These are phyloP conservation scores for Diplodia intermedia DNA, from an alignment of 2,329 filamentous ascomycete species.

Conservation along the genomic window DNA sequence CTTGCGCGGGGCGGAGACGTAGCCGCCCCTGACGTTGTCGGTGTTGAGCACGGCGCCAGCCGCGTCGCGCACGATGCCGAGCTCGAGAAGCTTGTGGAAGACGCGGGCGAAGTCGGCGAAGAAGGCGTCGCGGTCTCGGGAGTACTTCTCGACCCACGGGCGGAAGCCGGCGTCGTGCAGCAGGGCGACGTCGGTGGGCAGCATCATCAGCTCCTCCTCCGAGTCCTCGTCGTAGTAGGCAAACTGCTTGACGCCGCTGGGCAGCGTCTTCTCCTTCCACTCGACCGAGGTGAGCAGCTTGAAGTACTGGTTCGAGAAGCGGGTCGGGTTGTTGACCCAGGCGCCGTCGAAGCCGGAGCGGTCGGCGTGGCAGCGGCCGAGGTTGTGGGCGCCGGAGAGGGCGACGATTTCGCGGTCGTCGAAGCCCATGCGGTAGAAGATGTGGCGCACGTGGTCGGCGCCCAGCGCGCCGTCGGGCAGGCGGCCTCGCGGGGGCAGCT, in stretches of 20 bases:
- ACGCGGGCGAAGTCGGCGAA: constrained; percentile 66
- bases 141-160: constrained; percentile 65
- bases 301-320: constrained; percentile 66
- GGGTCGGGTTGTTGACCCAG: constrained; percentile 67
- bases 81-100: constrained; percentile 66
- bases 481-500: constrained; percentile 64
- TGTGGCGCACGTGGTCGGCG: constrained; percentile 61
- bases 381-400: constrained; percentile 62
- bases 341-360: constrained; percentile 64
- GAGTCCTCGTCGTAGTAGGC: constrained; percentile 65
- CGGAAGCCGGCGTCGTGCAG: constrained; percentile 61
- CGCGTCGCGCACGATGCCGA: constrained; percentile 64
- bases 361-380: constrained; percentile 63
- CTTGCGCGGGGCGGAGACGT: constrained; percentile 65
- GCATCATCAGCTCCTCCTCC: constrained; percentile 68
- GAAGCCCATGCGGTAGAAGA: constrained; percentile 68
- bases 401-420: constrained; percentile 67
- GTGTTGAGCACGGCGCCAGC: constrained; percentile 61
- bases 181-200: constrained; percentile 69
- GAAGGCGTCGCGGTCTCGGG: constrained; percentile 67
- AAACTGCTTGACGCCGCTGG: constrained; percentile 64
- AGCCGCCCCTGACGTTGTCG: constrained; percentile 65
- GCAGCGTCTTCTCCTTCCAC: constrained; percentile 62
- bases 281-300: constrained; percentile 59
- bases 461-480: constrained; percentile 63